Percentiles rank a stretch among this genome's conserved stretches.
phyloP scores from a whole-genome alignment of 192 early-diverging fungal species.

The Obelidium mucronatum region DNA sequence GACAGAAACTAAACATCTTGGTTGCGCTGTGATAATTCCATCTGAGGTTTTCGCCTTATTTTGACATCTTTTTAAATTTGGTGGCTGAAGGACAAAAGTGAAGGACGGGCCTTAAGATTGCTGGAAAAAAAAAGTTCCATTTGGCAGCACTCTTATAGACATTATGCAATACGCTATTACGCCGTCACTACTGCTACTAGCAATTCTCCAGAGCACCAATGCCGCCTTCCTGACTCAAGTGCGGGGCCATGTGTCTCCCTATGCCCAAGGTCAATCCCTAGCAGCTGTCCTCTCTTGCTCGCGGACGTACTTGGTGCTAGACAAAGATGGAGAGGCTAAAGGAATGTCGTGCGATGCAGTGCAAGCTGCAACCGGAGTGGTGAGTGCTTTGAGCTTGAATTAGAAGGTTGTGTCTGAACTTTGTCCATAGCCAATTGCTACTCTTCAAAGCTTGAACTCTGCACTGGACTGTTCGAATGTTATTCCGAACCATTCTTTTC shows the following conservation, averaged over 20 bases:
- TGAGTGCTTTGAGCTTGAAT: background rate
- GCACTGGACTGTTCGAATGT: slow-evolving; percentile 6
- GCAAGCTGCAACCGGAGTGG: slow-evolving; percentile 21
- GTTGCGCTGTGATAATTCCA: background rate
- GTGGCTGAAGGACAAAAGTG: background rate
- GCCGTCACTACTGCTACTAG: background rate
- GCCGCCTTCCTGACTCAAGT: background rate
- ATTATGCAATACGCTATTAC: background rate
- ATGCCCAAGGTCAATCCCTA: background rate
- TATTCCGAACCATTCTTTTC: background rate
- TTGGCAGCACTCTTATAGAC: background rate
- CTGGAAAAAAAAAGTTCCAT: background rate
- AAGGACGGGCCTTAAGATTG: background rate
- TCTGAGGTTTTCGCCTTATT: background rate
- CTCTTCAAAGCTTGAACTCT: background rate
- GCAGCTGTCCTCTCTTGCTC: slow-evolving; percentile 2
- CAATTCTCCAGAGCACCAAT: background rate
- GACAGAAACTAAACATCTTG: background rate
- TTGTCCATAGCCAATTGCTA: background rate
- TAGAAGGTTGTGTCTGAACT: background rate
- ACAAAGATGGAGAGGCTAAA: too few species aligned
- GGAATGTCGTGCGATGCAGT: slow-evolving; percentile 1
- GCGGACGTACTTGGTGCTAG: background rate
- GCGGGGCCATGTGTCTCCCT: background rate
- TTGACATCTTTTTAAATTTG: background rate